Conservation (phyloP, 345 rosid genomes). For the Mercurialis annua region DNA sequence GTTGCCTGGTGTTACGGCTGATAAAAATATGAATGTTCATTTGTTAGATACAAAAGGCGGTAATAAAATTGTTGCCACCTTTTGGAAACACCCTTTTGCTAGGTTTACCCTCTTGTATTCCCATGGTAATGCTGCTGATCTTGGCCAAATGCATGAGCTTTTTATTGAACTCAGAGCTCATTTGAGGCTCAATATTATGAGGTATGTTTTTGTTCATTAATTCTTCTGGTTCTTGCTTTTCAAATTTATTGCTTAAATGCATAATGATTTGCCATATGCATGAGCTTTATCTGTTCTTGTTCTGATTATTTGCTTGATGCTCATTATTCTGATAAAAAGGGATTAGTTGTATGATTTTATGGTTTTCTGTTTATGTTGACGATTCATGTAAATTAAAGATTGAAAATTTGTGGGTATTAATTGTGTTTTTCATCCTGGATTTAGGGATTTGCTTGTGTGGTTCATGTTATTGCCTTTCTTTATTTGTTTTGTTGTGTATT, state of each 20-base stretch:
- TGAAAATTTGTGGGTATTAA: background rate
- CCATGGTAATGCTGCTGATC: slow-evolving; percentile 97
- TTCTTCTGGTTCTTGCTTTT: too few relatives aligned
- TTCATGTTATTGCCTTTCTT: background rate
- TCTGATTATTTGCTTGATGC: background rate
- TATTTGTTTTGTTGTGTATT: background rate
- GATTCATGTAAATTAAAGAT: background rate
- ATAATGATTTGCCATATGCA: background rate
- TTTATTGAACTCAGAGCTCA: slow-evolving; percentile 97
- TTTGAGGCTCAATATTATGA: slow-evolving; percentile 89
- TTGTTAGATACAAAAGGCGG: slow-evolving; percentile 71
- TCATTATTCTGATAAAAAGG: background rate
- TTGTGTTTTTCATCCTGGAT: background rate
- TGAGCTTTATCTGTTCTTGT: background rate
- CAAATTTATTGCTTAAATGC: slow-evolving; percentile 7
- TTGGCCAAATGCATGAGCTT: slow-evolving; percentile 94
- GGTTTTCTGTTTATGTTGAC: slow-evolving; percentile 10
- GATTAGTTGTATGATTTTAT: too few relatives aligned
- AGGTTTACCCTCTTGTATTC: slow-evolving; percentile 87
- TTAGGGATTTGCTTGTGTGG: background rate
- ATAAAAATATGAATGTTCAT: slow-evolving; percentile 80
- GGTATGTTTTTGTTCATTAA: slow-evolving; percentile 37
- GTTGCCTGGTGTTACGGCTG: slow-evolving; percentile 64
- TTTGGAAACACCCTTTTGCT: slow-evolving; percentile 94
- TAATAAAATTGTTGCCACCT: slow-evolving; percentile 79